Evolutionary conservation across 2,329 filamentous ascomycete genomes (phyloP), one percentile per base, ranked within the genome.

Genomic region (Aspergillus terreus): DNA sequence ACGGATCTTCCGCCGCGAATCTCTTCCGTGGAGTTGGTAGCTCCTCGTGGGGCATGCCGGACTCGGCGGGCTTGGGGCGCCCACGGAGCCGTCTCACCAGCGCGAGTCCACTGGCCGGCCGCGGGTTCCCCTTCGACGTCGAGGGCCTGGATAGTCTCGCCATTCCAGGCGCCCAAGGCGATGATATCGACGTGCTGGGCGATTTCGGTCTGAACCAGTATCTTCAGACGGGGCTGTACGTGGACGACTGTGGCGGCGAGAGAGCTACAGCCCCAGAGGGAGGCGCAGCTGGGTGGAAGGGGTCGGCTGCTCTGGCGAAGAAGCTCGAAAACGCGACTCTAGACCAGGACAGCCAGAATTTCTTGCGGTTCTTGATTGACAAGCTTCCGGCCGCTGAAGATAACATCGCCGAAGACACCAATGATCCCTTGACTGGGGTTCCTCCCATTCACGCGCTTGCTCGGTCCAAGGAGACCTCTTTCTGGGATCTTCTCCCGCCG

Each of bases 401-500:
- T n/a, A 38, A 25, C 4, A 58, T 46, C 25, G 58, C 60, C 36
- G 55, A 56, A 12, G 44, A 49, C 42, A 56, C 38, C 10, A 46
- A 52, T 30, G 57, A 44, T 17, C 50, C 56, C 21, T 38, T 38
- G 14, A 38, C 15, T 10, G 35, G 14, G 14, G 14, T n/a, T n/a
- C n/a, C 27, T 21, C 23, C 3, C 36, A 21, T 45, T 15, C 7
- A 11, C 17, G 32, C 38, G 35, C 15, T 12, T 14, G 3, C 33
- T 12, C 27, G 6, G n/a, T 40, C 50, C 32, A 15, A 9, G n/a
- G 41, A 35, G 14, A 10, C 94, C 40, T 73, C 78, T 0, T 95
- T 96, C 63, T 82, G 86, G 43, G 74, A 83, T 45, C 71, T 96
- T 9, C 82, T 94, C 42, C 77, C 82, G n/a, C 79, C 83, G 0